Evolutionary conservation across 768 basidiomycete genomes (phyloP).

Genomic region (Lactifluus volemus): DNA sequence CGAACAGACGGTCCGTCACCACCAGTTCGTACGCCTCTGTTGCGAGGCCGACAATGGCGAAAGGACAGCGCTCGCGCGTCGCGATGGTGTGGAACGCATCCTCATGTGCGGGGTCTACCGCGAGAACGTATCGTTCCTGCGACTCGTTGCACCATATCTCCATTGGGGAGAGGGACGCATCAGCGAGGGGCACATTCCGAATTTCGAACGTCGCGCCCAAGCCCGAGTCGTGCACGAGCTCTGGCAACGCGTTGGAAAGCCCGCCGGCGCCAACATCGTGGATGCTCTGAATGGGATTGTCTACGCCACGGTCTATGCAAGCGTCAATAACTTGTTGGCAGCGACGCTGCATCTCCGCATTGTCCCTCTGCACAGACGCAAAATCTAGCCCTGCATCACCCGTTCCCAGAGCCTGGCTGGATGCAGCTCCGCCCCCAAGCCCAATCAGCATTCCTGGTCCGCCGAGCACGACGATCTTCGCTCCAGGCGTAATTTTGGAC

Average conservation of each 20-base stretch:
- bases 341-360: conserved; percentile 95
- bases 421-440: conserved; percentile 93
- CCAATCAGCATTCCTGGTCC: conserved; percentile 97
- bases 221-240: conserved; percentile 92
- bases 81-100: conserved; percentile 67
- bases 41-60: conserved; percentile 83
- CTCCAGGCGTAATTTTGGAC: conserved; percentile 63
- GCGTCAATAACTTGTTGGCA: conserved; percentile 97
- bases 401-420: conserved; percentile 85
- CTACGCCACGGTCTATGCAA: conserved; percentile 52
- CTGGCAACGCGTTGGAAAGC: conserved; percentile 91
- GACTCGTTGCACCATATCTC: conserved; percentile 99
- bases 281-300: conserved; percentile 87
- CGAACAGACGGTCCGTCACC: conserved; percentile 80
- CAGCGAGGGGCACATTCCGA: conserved; percentile 84
- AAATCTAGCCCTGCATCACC: conserved; percentile 93
- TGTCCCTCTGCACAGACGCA: conserved; percentile 94
- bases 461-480: conserved; percentile 87
- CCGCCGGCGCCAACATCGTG: conserved; percentile 99
- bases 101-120: conserved; percentile 59
- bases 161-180: conserved; percentile 95
- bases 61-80: conserved; percentile 86
- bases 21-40: conserved; percentile 75
- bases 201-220: conserved; percentile 92
- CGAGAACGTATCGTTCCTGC: conserved; percentile 96